These are phyloP conservation scores for Aspergillus tanneri DNA, from an alignment of 2,329 filamentous ascomycete genomes.

Conservation along the genomic window DNA sequence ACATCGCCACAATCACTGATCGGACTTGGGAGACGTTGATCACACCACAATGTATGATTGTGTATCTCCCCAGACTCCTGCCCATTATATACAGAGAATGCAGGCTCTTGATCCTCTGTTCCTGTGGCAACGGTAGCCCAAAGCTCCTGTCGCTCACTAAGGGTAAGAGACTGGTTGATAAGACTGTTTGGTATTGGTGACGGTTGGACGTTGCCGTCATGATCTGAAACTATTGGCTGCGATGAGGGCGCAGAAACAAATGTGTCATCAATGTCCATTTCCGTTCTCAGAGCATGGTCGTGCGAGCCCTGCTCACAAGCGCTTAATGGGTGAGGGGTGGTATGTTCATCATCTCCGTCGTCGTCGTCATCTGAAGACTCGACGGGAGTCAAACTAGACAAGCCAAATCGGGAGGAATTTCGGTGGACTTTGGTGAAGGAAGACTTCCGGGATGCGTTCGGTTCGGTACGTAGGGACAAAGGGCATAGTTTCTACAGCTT, in stretches of 20 bases:
- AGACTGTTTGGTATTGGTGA: constrained; percentile 32
- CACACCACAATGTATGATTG: constrained; percentile 21
- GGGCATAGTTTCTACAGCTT: constrained; percentile 32
- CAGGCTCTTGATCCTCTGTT: not conserved
- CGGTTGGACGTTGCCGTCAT: constrained; percentile 21
- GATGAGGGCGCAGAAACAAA: constrained; percentile 18
- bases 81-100: not conserved
- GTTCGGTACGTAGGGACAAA: constrained; percentile 31
- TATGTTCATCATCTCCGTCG: constrained; percentile 13
- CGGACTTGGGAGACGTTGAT: constrained; percentile 40
- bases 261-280: constrained; percentile 34
- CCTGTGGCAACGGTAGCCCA: no score
- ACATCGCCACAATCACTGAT: constrained; percentile 38
- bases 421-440: constrained; percentile 20
- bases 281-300: constrained; percentile 14
- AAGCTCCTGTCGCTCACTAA: constrained; percentile 31
- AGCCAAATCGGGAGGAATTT: constrained; percentile 15
- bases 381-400: constrained; percentile 35
- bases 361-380: constrained; percentile 41
- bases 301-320: not conserved
- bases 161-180: constrained; percentile 32
- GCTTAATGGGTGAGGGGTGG: not conserved
- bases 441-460: constrained; percentile 21
- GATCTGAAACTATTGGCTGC: constrained; percentile 23
- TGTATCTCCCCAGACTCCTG: not conserved